phyloP scores from a whole-genome alignment of 192 early-diverging fungal species.

The Umbelopsis sp. region DNA sequence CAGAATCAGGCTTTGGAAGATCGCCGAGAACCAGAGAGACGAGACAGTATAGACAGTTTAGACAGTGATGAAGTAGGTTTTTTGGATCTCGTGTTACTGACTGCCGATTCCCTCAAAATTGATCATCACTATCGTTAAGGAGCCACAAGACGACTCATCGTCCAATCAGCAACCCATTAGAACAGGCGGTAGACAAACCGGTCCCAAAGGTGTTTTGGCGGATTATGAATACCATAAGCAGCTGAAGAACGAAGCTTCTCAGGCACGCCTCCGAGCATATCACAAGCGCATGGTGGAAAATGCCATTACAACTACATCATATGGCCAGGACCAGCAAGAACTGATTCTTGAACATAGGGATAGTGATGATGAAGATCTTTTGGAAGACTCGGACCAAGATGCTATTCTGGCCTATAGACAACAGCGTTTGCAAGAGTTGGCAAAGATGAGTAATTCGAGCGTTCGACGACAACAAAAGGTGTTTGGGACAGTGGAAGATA shows the following conservation, averaged over 20 bases:
- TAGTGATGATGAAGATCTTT: conserved; percentile 36
- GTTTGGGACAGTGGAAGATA: conserved; percentile 54
- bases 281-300: conserved; percentile 50
- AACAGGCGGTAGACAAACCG: conserved; percentile 46
- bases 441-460: conserved; percentile 34
- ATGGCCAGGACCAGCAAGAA: conserved; percentile 42
- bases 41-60: conserved; percentile 4
- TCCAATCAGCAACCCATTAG: conserved; percentile 13
- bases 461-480: conserved; percentile 27
- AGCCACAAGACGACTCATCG: background rate
- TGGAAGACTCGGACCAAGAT: conserved; percentile 38
- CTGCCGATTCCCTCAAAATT: too few relatives aligned
- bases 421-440: conserved; percentile 45
- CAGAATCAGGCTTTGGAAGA: conserved; percentile 15
- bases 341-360: conserved; percentile 35
- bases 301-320: conserved; percentile 53
- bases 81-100: background rate
- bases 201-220: conserved; percentile 61
- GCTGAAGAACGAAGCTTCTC: conserved; percentile 33
- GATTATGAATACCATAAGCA: conserved; percentile 54
- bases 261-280: conserved; percentile 32
- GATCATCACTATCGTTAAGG: background rate
- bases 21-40: conserved; percentile 12
- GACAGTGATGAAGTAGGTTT: conserved; percentile 10
- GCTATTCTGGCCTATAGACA: conserved; percentile 46